Evolutionary conservation across 352 stramenopile genomes (phyloP).

Genomic region (Globisporangium ultimum): DNA sequence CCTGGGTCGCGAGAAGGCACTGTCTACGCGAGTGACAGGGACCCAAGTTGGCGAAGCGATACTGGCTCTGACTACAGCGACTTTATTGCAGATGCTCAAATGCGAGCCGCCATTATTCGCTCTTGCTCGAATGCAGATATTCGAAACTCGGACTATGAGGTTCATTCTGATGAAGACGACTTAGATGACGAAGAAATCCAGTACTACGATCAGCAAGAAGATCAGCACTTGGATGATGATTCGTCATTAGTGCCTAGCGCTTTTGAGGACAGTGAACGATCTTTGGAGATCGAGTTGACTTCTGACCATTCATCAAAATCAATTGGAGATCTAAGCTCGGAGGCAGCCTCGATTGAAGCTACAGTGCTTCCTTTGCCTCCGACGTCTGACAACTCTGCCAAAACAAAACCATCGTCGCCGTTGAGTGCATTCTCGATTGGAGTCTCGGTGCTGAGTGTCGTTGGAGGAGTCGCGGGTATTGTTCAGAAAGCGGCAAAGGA

Average conservation of each 20-base stretch:
- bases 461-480: constrained; percentile 63
- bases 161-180: constrained; percentile 53
- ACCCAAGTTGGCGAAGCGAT: constrained; percentile 69
- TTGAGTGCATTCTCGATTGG: constrained; percentile 51
- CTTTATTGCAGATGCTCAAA: constrained; percentile 72
- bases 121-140: constrained; percentile 59
- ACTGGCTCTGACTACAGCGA: constrained; percentile 75
- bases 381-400: constrained; percentile 15
- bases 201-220: constrained; percentile 27
- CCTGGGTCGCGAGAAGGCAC: constrained; percentile 28
- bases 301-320: neutral
- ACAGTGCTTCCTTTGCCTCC: constrained; percentile 5
- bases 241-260: neutral
- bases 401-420: constrained; percentile 24
- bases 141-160: constrained; percentile 23
- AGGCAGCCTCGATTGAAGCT: neutral
- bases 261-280: neutral
- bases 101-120: constrained; percentile 72
- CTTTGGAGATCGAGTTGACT: neutral
- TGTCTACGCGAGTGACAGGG: constrained; percentile 25
- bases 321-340: neutral
- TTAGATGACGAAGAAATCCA: constrained; percentile 36
- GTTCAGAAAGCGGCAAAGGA: constrained; percentile 74
- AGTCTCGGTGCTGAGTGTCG: constrained; percentile 54
- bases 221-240: constrained; percentile 22